A percentile compares a stretch with the other conserved stretches of the same genome.
Conservation (phyloP, 192 early-diverging fungal genomes). For the Linnemannia elongata region DNA sequence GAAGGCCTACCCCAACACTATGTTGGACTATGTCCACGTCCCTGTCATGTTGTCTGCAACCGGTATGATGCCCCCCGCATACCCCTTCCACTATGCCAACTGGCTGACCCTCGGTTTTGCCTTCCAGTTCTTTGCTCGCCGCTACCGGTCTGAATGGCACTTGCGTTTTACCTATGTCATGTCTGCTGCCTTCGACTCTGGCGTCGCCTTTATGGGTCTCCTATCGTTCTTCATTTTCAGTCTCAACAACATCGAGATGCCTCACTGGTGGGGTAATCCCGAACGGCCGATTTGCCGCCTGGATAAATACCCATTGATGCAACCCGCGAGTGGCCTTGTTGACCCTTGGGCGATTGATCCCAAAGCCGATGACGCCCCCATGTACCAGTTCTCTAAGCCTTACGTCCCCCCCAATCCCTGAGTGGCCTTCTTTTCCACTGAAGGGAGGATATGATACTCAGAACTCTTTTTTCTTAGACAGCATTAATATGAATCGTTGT, state of each 20-base stretch:
- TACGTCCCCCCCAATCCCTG: neutral
- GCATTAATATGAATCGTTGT: too few species aligned
- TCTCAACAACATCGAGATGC: too few species aligned
- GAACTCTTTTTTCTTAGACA: too few species aligned
- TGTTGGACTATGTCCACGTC: conserved; percentile 59
- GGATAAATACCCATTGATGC: conserved; percentile 1
- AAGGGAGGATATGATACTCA: too few species aligned
- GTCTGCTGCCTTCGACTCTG: conserved; percentile 70
- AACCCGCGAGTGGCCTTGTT: neutral
- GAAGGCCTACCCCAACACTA: conserved; percentile 59
- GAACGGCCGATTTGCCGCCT: conserved; percentile 21
- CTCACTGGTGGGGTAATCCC: neutral
- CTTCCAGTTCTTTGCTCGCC: conserved; percentile 63
- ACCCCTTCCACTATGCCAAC: conserved; percentile 43
- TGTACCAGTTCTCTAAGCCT: neutral
- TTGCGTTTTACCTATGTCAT: conserved; percentile 74
- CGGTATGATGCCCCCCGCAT: conserved; percentile 65
- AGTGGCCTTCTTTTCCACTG: neutral
- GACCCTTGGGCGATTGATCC: neutral
- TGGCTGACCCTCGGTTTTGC: conserved; percentile 60
- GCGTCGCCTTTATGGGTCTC: conserved; percentile 43
- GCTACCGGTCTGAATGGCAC: conserved; percentile 64
- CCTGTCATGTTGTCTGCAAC: conserved; percentile 62
- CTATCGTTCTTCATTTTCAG: conserved; percentile 39
- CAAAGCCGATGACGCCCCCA: too few species aligned